Conservation (phyloP, 495 filamentous ascomycete species). For the Lasiosphaeria ovina region DNA sequence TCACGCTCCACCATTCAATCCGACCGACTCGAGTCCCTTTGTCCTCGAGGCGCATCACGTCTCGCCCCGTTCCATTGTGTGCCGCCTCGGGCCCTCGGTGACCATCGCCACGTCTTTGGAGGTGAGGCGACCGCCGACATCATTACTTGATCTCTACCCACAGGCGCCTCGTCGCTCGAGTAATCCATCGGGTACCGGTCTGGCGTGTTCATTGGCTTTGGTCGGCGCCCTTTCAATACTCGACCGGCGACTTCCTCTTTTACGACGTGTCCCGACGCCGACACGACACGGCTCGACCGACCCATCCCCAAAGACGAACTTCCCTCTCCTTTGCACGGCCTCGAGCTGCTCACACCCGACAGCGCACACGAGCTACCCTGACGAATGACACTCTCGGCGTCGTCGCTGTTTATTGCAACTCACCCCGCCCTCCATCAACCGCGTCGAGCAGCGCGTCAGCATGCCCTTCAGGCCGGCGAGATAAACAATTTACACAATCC, state of each 20-base stretch:
- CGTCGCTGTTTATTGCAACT: slow-evolving; percentile 18
- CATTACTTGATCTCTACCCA: slow-evolving; percentile 7
- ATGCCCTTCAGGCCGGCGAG: slow-evolving; percentile 56
- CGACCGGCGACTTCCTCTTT: slow-evolving; percentile 10
- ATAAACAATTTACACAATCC: slow-evolving; percentile 45
- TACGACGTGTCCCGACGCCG: slow-evolving; percentile 17
- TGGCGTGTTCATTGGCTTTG: background rate
- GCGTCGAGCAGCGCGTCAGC: slow-evolving; percentile 49
- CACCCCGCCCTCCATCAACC: slow-evolving; percentile 24
- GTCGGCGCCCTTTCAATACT: background rate
- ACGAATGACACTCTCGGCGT: slow-evolving; percentile 31
- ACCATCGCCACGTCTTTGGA: slow-evolving; percentile 19
- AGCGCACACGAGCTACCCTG: slow-evolving; percentile 11
- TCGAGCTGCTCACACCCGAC: slow-evolving; percentile 9
- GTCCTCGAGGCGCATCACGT: slow-evolving; percentile 35
- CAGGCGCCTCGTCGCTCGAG: background rate
- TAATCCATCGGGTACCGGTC: background rate
- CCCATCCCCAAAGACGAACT: background rate
- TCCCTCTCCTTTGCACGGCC: background rate
- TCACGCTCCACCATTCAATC: slow-evolving; percentile 17
- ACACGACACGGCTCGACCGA: slow-evolving; percentile 8
- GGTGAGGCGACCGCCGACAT: slow-evolving; percentile 7
- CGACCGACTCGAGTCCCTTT: slow-evolving; percentile 28
- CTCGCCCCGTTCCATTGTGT: slow-evolving; percentile 27
- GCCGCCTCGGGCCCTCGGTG: slow-evolving; percentile 20